phyloP scores from a whole-genome alignment of 441 rosid genomes.

The Gossypium trilobum region DNA sequence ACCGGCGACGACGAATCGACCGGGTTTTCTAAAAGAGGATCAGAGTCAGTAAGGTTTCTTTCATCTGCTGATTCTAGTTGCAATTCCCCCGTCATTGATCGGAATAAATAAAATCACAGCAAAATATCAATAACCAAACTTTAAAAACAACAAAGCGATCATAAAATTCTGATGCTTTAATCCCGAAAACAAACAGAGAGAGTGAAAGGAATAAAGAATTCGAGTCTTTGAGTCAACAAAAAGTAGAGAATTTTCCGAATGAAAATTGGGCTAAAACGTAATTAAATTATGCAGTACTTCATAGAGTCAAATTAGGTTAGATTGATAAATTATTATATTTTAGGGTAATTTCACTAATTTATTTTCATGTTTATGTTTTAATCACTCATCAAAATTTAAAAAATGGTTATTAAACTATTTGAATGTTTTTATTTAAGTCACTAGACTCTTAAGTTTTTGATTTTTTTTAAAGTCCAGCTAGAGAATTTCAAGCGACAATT shows the following conservation, averaged over 20 bases:
- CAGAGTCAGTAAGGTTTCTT: constrained; percentile 46
- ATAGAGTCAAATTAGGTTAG: neutral
- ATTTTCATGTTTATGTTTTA: too few relatives aligned
- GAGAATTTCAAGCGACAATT: too few relatives aligned
- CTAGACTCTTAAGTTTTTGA: too few relatives aligned
- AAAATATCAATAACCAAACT: constrained; percentile 3
- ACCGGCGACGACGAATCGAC: constrained; percentile 23
- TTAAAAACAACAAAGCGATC: neutral
- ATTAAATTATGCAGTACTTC: too few relatives aligned
- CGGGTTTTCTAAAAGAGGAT: constrained; percentile 49
- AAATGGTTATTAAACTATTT: too few relatives aligned
- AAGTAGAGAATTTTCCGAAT: neutral
- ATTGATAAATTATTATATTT: too few relatives aligned
- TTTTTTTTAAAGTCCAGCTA: too few relatives aligned
- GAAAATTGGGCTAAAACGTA: neutral
- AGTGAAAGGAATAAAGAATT: neutral
- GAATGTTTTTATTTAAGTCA: too few relatives aligned
- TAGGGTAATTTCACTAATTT: too few relatives aligned
- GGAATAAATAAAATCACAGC: constrained; percentile 9
- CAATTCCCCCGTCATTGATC: constrained; percentile 53
- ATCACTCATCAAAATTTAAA: too few relatives aligned
- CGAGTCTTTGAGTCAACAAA: neutral
- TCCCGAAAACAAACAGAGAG: neutral
- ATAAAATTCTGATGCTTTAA: neutral
- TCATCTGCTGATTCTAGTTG: constrained; percentile 45